Percentiles rank a stretch among this genome's conserved stretches.
Conservation (phyloP, 495 filamentous ascomycete genomes). For the Thermochaetoides thermophila region DNA sequence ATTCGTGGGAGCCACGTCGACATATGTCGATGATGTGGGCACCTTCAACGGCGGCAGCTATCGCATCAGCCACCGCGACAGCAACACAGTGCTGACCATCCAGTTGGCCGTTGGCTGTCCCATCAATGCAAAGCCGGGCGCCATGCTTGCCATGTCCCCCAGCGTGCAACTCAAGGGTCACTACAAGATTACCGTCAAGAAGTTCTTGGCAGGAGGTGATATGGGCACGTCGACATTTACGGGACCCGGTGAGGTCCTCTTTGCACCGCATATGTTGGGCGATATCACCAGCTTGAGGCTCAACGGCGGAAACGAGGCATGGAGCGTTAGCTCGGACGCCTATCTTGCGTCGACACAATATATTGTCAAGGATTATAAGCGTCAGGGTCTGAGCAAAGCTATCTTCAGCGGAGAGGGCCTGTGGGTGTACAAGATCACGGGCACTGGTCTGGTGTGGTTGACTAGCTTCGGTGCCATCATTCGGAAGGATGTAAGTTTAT, state of each 20-base stretch:
- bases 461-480: conserved; percentile 92
- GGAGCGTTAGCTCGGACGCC: conserved; percentile 70
- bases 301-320: conserved; percentile 47
- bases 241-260: conserved; percentile 78
- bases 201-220: conserved; percentile 67
- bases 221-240: conserved; percentile 70
- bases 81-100: conserved; percentile 76
- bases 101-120: conserved; percentile 86
- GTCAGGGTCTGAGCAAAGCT: conserved; percentile 75
- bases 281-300: conserved; percentile 75
- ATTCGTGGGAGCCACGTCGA: conserved; percentile 43
- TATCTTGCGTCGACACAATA: conserved; percentile 68
- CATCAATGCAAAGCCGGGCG: conserved; percentile 61
- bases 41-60: conserved; percentile 95
- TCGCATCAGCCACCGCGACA: conserved; percentile 82
- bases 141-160: conserved; percentile 91
- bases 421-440: conserved; percentile 78
- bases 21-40: conserved; percentile 62
- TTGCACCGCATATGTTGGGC: conserved; percentile 66
- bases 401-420: conserved; percentile 89
- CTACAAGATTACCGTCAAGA: conserved; percentile 72
- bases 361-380: conserved; percentile 68
- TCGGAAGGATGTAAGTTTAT: conserved; percentile 70
- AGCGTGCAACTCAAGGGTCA: conserved; percentile 68
- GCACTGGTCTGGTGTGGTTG: conserved; percentile 69